These are phyloP conservation scores for Chaetothyriales sp. DNA, from an alignment of 2,329 filamentous ascomycete species.

Conservation along the genomic window DNA sequence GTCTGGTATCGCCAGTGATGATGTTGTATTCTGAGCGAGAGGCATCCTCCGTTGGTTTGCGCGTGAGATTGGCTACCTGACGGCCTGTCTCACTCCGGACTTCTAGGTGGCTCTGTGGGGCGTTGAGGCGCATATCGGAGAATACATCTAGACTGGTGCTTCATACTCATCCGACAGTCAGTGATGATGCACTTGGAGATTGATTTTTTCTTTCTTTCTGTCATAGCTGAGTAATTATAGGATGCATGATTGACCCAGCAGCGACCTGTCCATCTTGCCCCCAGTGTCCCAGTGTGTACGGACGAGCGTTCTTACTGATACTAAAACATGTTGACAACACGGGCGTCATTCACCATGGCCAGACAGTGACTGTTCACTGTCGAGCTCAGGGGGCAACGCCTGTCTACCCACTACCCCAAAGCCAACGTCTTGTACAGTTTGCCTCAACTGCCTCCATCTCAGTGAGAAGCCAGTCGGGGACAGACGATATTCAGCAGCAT, in stretches of 20 bases:
- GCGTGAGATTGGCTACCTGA: not conserved
- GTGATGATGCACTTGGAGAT: not conserved
- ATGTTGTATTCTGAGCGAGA: not conserved
- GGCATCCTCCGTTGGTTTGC: not conserved
- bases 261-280: not conserved
- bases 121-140: not conserved
- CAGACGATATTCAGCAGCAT: not conserved
- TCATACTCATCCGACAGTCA: not conserved
- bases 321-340: not conserved
- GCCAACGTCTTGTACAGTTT: too few relatives aligned
- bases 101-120: not conserved
- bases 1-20: not conserved
- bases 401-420: not conserved
- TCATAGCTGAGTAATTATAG: not conserved
- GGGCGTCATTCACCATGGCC: not conserved
- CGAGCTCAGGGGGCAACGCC: not conserved
- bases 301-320: not conserved
- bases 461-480: not conserved
- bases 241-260: not conserved
- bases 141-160: not conserved
- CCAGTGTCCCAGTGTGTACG: not conserved
- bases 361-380: not conserved
- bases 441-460: not conserved
- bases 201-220: not conserved
- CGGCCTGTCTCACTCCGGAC: not conserved